phyloP scores from a whole-genome alignment of 176 grass and related monocot genomes.

The Cenchrus fungigraminus region DNA sequence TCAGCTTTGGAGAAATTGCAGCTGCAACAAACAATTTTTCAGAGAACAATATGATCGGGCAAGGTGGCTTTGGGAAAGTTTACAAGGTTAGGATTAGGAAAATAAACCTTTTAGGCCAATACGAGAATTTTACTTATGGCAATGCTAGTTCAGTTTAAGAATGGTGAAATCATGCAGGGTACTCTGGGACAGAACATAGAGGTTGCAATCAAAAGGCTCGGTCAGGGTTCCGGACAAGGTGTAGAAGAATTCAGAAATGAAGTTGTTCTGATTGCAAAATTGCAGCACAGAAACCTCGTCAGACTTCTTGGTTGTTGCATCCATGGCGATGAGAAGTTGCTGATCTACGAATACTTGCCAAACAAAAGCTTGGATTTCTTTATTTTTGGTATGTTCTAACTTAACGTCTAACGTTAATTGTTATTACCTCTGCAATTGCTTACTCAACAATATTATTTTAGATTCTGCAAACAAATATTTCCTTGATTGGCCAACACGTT shows the following conservation, averaged over 20 bases:
- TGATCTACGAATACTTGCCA: conserved; percentile 46
- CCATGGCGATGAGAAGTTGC: conserved; percentile 53
- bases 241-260: conserved; percentile 50
- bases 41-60: conserved; percentile 34
- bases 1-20: conserved; percentile 46
- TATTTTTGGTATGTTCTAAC: conserved; percentile 33
- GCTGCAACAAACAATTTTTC: conserved; percentile 58
- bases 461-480: conserved; percentile 2
- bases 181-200: conserved; percentile 10
- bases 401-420: not conserved
- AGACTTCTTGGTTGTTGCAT: conserved; percentile 56
- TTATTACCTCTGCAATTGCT: not conserved
- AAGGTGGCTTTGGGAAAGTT: conserved; percentile 61
- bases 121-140: not conserved
- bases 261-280: conserved; percentile 46
- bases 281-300: conserved; percentile 53
- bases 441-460: not conserved
- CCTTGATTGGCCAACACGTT: conserved; percentile 58
- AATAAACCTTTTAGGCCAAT: not conserved
- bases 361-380: conserved; percentile 54
- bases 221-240: conserved; percentile 56
- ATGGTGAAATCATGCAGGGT: conserved; percentile 33
- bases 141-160: not conserved
- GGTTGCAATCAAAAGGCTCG: conserved; percentile 58
- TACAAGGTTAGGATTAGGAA: conserved; percentile 49